Base-by-base conservation (phyloP, 2,329 filamentous ascomycete species). In the Fusarium veterinarium region DNA sequence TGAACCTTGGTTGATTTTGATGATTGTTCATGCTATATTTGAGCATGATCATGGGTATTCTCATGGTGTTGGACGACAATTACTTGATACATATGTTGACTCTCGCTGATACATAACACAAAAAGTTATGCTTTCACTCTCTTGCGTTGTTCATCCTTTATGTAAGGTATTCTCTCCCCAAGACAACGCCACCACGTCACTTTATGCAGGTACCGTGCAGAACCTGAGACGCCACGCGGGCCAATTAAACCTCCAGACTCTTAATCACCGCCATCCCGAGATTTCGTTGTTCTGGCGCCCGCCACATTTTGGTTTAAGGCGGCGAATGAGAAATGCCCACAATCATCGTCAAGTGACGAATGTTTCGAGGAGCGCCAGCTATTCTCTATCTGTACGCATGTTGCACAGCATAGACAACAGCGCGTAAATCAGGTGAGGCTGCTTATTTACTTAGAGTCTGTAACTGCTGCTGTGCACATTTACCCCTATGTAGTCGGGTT, bases 151-250 rank as follows among this genome's bases (percentile, higher is more conserved):
- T 44, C 41, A 16, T 25, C 23, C 28, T 31, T n/a, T 41, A 31
- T 33, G 33, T 14, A 33, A 33, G 33, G 33, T 33, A 33, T 58
- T 41, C 37, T 28, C 30, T 14, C 28, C 42, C 42, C 28, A 23
- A 19, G 30, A 23, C 17, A 67, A 67, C 67, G 68, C 67, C 73
- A 75, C 62, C 72, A 72, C 72, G 64, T 77, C 71, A 72, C 61
- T 61, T 56, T 62, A 77, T 76, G 76, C 76, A 77, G 76, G 76
- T 77, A 77, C 76, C 49, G 67, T 64, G 48, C 73, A 72, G 65
- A 74, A 76, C 63, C 74, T 81, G 80, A 82, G 80, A 82, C 80
- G 77, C 74, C 60, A 69, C 64, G 67, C 46, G 56, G 69, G 72
- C 80, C 80, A 81, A 81, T 80, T 79, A 73, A 73, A 69, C 41